Evolutionary conservation across 2,329 filamentous ascomycete genomes (phyloP).

Genomic region (Calonectria henricotiae): DNA sequence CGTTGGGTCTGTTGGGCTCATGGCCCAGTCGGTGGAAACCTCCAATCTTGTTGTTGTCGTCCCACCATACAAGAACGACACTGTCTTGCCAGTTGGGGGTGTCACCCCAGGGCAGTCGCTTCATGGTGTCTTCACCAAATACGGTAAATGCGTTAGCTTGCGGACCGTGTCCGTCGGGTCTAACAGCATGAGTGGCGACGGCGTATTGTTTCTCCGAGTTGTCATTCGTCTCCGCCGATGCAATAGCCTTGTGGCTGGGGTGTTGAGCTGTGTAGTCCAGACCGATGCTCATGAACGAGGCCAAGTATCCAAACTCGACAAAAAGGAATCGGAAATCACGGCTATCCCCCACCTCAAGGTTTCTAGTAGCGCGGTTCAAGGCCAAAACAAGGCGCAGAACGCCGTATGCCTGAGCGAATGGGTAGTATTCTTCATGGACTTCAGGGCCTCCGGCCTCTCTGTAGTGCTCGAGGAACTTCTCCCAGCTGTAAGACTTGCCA

Average conservation of each 20-base stretch:
- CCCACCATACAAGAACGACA: conserved; percentile 22
- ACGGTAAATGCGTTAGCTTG: conserved; percentile 2
- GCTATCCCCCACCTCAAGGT: conserved; percentile 7
- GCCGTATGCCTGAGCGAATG: conserved; percentile 19
- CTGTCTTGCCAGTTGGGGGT: conserved; percentile 30
- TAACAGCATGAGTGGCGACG: not conserved
- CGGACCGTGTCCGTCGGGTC: conserved; percentile 2
- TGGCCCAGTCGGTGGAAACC: conserved; percentile 26
- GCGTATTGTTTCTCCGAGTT: not conserved
- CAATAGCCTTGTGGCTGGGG: conserved; percentile 10
- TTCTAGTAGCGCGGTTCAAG: conserved; percentile 16
- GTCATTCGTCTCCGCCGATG: no score
- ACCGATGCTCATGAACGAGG: conserved; percentile 24
- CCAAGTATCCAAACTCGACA: conserved; percentile 20
- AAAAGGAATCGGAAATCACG: conserved; percentile 23
- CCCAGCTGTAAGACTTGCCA: conserved; percentile 23
- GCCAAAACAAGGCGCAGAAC: conserved; percentile 6
- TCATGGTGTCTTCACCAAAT: conserved; percentile 5
- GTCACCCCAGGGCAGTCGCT: not conserved
- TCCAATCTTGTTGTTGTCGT: conserved; percentile 16
- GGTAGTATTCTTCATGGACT: conserved; percentile 17
- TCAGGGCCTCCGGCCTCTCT: not conserved
- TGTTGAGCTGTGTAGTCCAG: conserved; percentile 15
- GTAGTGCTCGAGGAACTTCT: conserved; percentile 23
- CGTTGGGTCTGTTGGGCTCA: conserved; percentile 9